Evolutionary conservation across 2,329 filamentous ascomycete species (phyloP), one percentile per base, ranked within the genome.

Genomic region (Colletotrichum lupini): DNA sequence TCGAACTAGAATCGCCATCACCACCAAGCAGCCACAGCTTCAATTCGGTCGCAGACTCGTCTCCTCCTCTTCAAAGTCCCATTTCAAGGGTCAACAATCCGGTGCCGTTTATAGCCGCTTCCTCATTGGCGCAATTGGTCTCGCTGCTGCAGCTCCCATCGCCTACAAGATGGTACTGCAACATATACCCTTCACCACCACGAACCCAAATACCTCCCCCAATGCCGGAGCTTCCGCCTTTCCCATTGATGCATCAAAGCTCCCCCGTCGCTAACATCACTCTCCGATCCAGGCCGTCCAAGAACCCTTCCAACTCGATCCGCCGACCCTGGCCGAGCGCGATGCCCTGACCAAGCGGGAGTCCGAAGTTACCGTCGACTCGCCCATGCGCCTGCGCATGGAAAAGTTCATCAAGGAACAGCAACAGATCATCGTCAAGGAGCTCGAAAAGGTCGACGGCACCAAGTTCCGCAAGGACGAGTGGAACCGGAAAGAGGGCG

Each of bases 331-430:
- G 77, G 95, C 95, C 78, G 94, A 98, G 80, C 91, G 94, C 78
- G 97, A 98, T 82, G 91, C 90, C 76, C 88, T 95, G 75, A 89
- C 91, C 77, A 98, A 97, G 84, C 92, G 93, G 75, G 93, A 97
- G 82, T 89, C 91, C 69, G 91, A 91, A 75, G 89, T 98, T 62
- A 92, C 88, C 60, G 89, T 92, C 70, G 87, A 92, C 78, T 98
- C 96, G 16, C 95, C 97, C 2, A 98, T 99, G 96, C 95, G 97
- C 68, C 89, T 99, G 71, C 94, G 96, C 75, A 98, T 99, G 97
- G 97, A 99, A 84, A 91, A 94, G 79, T 94, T 98, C 81, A 97
- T 98, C 83, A 97, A 97, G 82, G 91, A 95, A 78, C 94, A 98
- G 79, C 97, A 99, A 81, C 90, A 94, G 78, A 90, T 93, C 75